Evolutionary conservation across 768 basidiomycete genomes (phyloP), one percentile per base, ranked within the genome.

Genomic region (Trametes villosa): DNA sequence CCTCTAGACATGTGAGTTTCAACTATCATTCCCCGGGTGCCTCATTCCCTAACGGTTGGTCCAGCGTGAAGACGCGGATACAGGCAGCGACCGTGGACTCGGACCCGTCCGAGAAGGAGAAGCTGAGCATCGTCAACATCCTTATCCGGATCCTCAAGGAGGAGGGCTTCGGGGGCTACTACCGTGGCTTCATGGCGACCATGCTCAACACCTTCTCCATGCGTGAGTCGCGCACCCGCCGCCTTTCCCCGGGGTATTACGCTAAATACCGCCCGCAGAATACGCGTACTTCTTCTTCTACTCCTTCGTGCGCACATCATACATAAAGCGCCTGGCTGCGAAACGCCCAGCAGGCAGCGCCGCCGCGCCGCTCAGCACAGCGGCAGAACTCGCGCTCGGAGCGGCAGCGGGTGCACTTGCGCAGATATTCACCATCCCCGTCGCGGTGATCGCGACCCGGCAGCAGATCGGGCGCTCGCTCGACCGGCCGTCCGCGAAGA

Each of bases 201-300:
- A 98, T 98, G 96, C 78, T 98, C 66, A 98, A 97, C 75, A 97
- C 94, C 1, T 99, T 99, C 75, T 96, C 94, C 36, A 92, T 91
- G 87, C 95, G 96, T 95, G 70, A 70, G 93, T 84, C 24, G 40
- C 29, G 41, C 30, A 44, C 60, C 52, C 67, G 65, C 6, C 20
- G 15, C 31, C 24, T 9, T 11, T 48, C n/a, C n/a, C 50, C 48
- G 33, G 38, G 45, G 38, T 8, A 29, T 48, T 44, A 9, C 22
- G 18, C n/a, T 3, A 9, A 24, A 44, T 20, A 40, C 42, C 9
- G 4, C 48, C 12, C 44, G 40, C 65, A 97, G 96, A 97, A 86
- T 98, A 96, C 71, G 96, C 97, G 26, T 99, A 99, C 78, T 99
- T 99, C 82, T 98, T 96, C 83, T 98, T 97, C 79, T 98, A 98